Conservation (phyloP, 129 eudicot species). For the Ambrosia artemisiifolia region DNA sequence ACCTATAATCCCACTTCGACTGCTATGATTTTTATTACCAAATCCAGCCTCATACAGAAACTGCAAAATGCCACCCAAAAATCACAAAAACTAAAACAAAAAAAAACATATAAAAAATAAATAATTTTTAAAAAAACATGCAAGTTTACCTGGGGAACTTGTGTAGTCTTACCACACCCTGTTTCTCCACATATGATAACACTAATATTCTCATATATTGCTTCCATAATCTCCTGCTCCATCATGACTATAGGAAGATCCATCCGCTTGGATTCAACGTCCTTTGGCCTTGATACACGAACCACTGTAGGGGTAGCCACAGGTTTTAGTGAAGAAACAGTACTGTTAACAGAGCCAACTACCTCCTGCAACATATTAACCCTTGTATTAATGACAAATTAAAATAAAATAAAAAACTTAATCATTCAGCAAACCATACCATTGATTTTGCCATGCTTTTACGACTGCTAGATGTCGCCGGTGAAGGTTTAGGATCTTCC, state of each 20-base stretch:
- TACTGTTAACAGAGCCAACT: constrained; percentile 9
- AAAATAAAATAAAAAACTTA: not conserved
- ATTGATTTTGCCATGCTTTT: constrained; percentile 18
- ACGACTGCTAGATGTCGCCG: constrained; percentile 10
- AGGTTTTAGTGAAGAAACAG: constrained; percentile 18
- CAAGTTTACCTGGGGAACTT: constrained; percentile 82
- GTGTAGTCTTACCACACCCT: constrained; percentile 99
- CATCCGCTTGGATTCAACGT: constrained; percentile 63
- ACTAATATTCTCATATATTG: constrained; percentile 70
- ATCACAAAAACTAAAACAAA: constrained; percentile 1
- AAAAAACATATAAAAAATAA: not conserved
- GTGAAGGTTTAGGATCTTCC: constrained; percentile 24
- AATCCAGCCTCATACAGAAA: constrained; percentile 93
- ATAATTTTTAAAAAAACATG: no score
- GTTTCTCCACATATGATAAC: constrained; percentile 94
- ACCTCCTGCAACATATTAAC: constrained; percentile 42
- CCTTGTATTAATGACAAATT: not conserved
- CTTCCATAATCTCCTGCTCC: constrained; percentile 99
- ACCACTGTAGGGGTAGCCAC: constrained; percentile 51
- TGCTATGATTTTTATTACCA: constrained; percentile 43
- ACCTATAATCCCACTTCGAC: constrained; percentile 78
- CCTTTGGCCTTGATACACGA: constrained; percentile 80
- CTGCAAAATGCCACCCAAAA: constrained; percentile 40
- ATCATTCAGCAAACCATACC: constrained; percentile 31
- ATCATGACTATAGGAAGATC: constrained; percentile 93